phyloP scores from a whole-genome alignment of 1,139 yeast species.

The Debaryomycetaceae sp. region DNA sequence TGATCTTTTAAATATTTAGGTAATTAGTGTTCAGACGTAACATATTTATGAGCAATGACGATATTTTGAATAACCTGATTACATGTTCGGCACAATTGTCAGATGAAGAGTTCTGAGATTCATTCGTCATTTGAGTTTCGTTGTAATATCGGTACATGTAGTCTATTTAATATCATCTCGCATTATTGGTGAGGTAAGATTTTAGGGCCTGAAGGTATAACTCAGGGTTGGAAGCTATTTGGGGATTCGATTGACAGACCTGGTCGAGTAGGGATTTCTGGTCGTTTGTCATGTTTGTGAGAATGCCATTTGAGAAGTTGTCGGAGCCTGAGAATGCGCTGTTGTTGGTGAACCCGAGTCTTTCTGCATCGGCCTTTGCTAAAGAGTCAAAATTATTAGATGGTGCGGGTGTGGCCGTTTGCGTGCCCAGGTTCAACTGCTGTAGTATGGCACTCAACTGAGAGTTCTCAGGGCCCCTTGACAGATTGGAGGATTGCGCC shows the following conservation, averaged over 20 bases:
- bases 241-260: slow-evolving; percentile 4
- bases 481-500: neutral
- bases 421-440: slow-evolving; percentile 11
- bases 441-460: slow-evolving; percentile 20
- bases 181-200: slow-evolving; percentile 3
- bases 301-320: neutral
- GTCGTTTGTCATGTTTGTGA: slow-evolving; percentile 2
- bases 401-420: neutral
- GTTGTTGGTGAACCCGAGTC: neutral
- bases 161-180: neutral
- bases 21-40: too few species aligned
- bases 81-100: too few species aligned
- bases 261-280: slow-evolving; percentile 3
- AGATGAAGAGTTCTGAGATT: neutral
- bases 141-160: neutral
- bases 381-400: neutral
- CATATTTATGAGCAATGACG: too few species aligned
- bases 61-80: too few species aligned
- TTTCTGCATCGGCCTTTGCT: neutral
- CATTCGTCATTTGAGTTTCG: neutral
- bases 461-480: slow-evolving; percentile 2
- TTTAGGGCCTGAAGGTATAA: slow-evolving; percentile 4
- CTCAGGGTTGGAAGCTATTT: slow-evolving; percentile 5
- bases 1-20: too few species aligned
- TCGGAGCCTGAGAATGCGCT: neutral